These are phyloP conservation scores for Aphanocladium album DNA, from an alignment of 2,329 filamentous ascomycete genomes.

Conservation along the genomic window DNA sequence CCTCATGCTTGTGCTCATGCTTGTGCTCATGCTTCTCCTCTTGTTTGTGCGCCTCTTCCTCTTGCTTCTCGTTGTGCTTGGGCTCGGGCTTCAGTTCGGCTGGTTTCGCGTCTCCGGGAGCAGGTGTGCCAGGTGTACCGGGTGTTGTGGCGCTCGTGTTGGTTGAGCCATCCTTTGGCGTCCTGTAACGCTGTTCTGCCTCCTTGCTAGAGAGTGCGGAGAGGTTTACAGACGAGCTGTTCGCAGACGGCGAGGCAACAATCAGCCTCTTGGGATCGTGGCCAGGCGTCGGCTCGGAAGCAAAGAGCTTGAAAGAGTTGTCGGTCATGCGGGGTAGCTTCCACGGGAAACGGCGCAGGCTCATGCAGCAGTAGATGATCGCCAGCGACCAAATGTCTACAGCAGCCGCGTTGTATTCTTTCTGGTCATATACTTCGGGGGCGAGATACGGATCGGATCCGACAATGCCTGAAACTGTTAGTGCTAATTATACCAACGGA, in stretches of 20 bases:
- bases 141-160: not conserved
- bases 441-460: constrained; percentile 92
- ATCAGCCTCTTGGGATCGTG: constrained; percentile 54
- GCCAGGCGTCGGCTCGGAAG: constrained; percentile 75
- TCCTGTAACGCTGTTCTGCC: constrained; percentile 28
- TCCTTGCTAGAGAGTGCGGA: constrained; percentile 35
- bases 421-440: constrained; percentile 90
- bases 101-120: constrained; percentile 8
- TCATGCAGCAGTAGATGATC: constrained; percentile 99
- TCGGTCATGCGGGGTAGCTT: constrained; percentile 88
- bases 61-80: constrained; percentile 22
- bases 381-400: constrained; percentile 97
- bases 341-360: constrained; percentile 89
- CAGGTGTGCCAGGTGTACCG: constrained; percentile 1
- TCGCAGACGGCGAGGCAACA: constrained; percentile 28
- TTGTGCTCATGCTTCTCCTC: constrained; percentile 22
- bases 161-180: constrained; percentile 17
- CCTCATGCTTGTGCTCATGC: constrained; percentile 18
- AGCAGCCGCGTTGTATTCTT: constrained; percentile 88
- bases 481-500: not conserved
- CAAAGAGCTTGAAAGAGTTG: constrained; percentile 92
- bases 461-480: constrained; percentile 51
- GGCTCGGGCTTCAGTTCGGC: not conserved
- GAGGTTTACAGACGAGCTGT: constrained; percentile 39
- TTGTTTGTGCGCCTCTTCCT: constrained; percentile 23